A percentile compares a stretch with the other conserved stretches of the same genome.
phyloP scores from a whole-genome alignment of 331 rosid genomes.

The Cydonia oblonga region DNA sequence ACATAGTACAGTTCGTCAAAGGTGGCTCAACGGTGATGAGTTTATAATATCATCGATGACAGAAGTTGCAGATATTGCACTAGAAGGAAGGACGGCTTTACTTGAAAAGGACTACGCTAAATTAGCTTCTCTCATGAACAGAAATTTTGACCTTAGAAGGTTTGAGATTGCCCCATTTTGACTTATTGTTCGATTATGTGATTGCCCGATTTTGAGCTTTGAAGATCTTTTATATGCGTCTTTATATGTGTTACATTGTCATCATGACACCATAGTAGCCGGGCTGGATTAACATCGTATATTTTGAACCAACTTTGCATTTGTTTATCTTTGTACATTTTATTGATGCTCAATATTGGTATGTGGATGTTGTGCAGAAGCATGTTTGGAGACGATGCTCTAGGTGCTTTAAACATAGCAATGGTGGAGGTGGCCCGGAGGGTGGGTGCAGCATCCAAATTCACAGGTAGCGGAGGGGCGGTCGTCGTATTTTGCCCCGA shows the following conservation, averaged over 20 bases:
- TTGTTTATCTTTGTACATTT: background rate
- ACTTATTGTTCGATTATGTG: background rate
- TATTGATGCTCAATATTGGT: constrained; percentile 3
- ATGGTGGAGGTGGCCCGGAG: constrained; percentile 83
- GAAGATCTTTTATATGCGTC: background rate
- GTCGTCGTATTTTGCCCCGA: constrained; percentile 71
- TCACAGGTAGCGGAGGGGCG: constrained; percentile 98
- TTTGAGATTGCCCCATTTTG: constrained; percentile 3
- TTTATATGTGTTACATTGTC: background rate
- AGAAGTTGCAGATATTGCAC: constrained; percentile 64
- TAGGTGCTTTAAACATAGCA: constrained; percentile 68
- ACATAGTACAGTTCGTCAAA: constrained; percentile 68
- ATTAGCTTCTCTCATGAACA: constrained; percentile 63
- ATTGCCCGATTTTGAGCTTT: background rate
- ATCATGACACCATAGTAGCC: background rate
- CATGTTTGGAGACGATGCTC: constrained; percentile 82
- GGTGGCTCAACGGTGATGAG: constrained; percentile 84
- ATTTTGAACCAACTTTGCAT: background rate
- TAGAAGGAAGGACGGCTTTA: constrained; percentile 56
- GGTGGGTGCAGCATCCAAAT: constrained; percentile 87
- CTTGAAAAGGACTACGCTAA: constrained; percentile 52
- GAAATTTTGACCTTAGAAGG: constrained; percentile 81
- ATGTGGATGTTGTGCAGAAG: constrained; percentile 29
- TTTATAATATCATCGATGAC: constrained; percentile 62
- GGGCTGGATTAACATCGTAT: background rate